Evolutionary conservation across 164 flowering plant genomes (phyloP), one percentile per base, ranked within the genome.

Genomic region (Nelumbo lutea): DNA sequence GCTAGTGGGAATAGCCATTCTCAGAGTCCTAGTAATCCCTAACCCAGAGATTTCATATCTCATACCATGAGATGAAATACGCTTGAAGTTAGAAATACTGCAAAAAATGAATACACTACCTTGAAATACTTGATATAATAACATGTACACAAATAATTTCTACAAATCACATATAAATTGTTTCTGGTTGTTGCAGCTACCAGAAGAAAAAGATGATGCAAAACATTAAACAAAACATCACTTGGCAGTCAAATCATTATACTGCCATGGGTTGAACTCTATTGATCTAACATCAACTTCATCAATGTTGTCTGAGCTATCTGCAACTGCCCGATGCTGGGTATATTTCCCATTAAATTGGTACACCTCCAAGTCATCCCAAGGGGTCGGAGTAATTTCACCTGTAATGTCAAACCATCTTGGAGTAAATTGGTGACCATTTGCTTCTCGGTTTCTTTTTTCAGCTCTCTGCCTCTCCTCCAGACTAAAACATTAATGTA

Each of bases 181-280:
- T 41, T 15, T 47, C 13, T 38, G 39, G 50, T 52, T 40, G 40
- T 10, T 39, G 27, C 38, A 1, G 14, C 62, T 46, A 40, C 6
- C 11, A 2, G 57, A 44, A 67, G 11, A 39, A n/a, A 4, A 57
- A 38, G 43, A 1, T 7, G 9, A 59, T 6, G 38, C 48, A 64
- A 44, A 6, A 41, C 42, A 62, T 42, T 62, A 57, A 9, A 40
- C 53, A 39, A 13, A 13, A 62, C 27, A 64, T 68, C 48, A 63
- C 45, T 59, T 56, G n/a, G 65, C 42, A 3, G 74, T 68, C 55
- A 75, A 59, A 51, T 83, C 79, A 56, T 79, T 81, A 70, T 78
- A 88, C 70, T 85, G 90, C 90, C 93, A 88, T 38, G 93, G 93
- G 70, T 85, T 84, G 70, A 87, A 88, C 72, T 87, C 87, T 0